A percentile compares a stretch with the other conserved stretches of the same genome.
phyloP scores from a whole-genome alignment of 306 rosid species.

The Sindora glabra region DNA sequence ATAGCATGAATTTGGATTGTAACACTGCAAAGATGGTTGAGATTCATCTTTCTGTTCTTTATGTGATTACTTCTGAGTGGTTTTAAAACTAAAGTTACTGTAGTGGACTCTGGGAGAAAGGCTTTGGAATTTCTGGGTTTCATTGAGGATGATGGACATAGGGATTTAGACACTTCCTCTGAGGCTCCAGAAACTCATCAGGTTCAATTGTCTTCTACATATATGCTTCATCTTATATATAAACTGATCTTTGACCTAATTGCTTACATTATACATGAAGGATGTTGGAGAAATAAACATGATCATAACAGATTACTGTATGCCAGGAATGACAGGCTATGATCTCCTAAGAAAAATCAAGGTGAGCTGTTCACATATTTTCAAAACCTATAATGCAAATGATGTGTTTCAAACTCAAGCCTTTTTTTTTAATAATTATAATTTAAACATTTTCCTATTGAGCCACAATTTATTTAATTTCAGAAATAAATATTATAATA shows the following conservation, averaged over 20 bases:
- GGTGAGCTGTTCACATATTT: slow-evolving; percentile 25
- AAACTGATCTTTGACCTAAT: slow-evolving; percentile 3
- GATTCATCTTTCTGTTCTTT: background rate
- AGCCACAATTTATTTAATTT: background rate
- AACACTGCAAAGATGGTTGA: too few species aligned
- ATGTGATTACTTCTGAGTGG: slow-evolving; percentile 8
- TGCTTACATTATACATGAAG: slow-evolving; percentile 15
- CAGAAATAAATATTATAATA: slow-evolving; percentile 1
- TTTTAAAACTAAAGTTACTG: slow-evolving; percentile 46
- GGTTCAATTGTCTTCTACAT: slow-evolving; percentile 20
- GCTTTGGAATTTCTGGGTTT: slow-evolving; percentile 73
- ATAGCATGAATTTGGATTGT: background rate
- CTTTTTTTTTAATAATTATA: too few species aligned
- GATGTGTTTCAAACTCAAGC: too few species aligned
- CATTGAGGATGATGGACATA: slow-evolving; percentile 41
- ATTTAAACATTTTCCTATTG: background rate
- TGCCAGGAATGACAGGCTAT: slow-evolving; percentile 96
- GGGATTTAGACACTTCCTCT: slow-evolving; percentile 10
- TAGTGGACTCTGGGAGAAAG: slow-evolving; percentile 71
- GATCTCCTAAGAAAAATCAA: slow-evolving; percentile 75
- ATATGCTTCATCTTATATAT: background rate
- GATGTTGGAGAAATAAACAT: slow-evolving; percentile 61
- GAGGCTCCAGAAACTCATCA: slow-evolving; percentile 30
- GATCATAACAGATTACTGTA: slow-evolving; percentile 83
- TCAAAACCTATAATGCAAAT: too few species aligned